phyloP scores from a whole-genome alignment of 106 monocot genomes.

The Platanthera guangdongensis region DNA sequence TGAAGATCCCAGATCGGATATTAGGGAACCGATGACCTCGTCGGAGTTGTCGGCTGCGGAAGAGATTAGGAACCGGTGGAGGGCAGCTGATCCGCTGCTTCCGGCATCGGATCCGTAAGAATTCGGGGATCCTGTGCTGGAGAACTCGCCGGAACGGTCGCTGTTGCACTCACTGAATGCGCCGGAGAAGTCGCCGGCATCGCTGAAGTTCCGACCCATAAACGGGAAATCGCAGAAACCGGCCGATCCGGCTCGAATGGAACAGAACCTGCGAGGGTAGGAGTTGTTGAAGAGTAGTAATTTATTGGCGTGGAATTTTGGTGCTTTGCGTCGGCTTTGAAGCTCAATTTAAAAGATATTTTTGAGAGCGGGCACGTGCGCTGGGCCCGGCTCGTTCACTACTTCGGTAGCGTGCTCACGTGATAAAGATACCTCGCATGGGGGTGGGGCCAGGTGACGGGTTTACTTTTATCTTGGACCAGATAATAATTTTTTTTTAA shows the following conservation, averaged over 20 bases:
- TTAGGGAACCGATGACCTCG: conserved; percentile 25
- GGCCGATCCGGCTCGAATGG: not conserved
- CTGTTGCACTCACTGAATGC: conserved; percentile 76
- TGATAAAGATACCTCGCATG: too few species aligned
- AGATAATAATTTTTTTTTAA: too few species aligned
- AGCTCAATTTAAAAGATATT: not conserved
- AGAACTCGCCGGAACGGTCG: conserved; percentile 64
- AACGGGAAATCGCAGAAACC: conserved; percentile 6
- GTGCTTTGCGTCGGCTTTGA: not conserved
- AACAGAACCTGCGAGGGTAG: not conserved
- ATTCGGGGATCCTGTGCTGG: conserved; percentile 8
- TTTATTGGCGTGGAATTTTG: not conserved
- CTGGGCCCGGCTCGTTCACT: too few species aligned
- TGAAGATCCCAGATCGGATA: conserved; percentile 28
- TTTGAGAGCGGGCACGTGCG: too few species aligned
- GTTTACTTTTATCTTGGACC: too few species aligned
- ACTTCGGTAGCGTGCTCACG: too few species aligned
- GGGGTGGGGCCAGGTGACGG: too few species aligned
- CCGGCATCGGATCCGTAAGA: not conserved
- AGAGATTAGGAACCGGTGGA: conserved; percentile 40
- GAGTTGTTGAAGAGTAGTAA: not conserved
- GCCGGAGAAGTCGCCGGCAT: conserved; percentile 37
- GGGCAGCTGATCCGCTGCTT: not conserved
- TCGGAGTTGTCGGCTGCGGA: conserved; percentile 27
- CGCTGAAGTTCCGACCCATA: conserved; percentile 39